Percentiles rank a stretch among this genome's conserved stretches.
phyloP scores from a whole-genome alignment of 495 filamentous ascomycete genomes.

The Aspergillus ostianus region DNA sequence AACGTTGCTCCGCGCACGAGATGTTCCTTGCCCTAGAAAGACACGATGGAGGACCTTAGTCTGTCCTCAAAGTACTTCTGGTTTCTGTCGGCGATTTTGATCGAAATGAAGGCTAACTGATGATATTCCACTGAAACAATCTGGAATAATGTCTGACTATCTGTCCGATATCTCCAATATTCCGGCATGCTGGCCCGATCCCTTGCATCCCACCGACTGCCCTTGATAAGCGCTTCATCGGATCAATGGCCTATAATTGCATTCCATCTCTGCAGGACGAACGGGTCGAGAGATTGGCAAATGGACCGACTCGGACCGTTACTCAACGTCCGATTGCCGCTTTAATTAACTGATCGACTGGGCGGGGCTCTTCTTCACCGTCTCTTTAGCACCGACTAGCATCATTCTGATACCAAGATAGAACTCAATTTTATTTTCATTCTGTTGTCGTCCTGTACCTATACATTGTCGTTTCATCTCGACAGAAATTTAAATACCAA shows the following conservation, averaged over 20 bases:
- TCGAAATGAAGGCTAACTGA: no score
- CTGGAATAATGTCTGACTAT: no score
- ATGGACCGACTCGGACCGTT: neutral
- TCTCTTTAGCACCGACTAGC: neutral
- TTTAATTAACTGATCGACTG: neutral
- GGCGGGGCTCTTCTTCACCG: neutral
- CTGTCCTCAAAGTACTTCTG: no score
- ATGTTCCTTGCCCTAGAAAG: neutral
- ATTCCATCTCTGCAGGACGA: neutral
- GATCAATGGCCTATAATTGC: neutral
- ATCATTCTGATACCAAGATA: neutral
- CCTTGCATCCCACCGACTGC: no score
- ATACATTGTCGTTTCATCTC: neutral
- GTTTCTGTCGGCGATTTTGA: no score
- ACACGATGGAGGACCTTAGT: no score
- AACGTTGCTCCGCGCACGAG: conserved; percentile 32
- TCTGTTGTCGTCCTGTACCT: neutral
- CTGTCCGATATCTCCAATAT: no score
- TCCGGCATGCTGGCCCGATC: no score
- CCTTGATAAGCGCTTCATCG: no score
- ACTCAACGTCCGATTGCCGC: neutral
- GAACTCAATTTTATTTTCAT: neutral
- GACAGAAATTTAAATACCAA: neutral
- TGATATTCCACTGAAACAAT: no score
- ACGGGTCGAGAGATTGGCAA: neutral